Conservation (phyloP, 306 rosid species). For the Prunus dulcis region DNA sequence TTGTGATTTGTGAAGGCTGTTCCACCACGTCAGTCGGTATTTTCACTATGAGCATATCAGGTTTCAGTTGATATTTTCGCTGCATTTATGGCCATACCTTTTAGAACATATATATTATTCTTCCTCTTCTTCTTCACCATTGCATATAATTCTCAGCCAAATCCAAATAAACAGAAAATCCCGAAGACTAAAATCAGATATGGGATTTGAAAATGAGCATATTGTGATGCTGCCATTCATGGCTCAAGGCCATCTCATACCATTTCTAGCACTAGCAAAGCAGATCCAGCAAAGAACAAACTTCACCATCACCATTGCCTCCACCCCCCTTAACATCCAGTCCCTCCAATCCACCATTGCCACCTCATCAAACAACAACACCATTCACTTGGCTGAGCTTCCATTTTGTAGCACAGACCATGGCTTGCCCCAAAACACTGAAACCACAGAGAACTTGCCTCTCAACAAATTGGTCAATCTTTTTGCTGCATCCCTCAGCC, state of each 20-base stretch:
- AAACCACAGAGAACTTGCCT: conserved; percentile 56
- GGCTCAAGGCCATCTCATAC: conserved; percentile 74
- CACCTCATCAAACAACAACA: not conserved
- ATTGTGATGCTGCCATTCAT: conserved; percentile 61
- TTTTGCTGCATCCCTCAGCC: conserved; percentile 36
- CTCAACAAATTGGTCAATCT: conserved; percentile 12
- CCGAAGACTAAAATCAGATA: not conserved
- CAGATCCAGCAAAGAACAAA: conserved; percentile 33
- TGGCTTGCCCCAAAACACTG: conserved; percentile 54
- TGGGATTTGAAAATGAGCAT: conserved; percentile 9
- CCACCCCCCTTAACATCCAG: conserved; percentile 54
- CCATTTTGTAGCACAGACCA: conserved; percentile 36
- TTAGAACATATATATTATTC: not conserved
- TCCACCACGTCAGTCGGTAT: not conserved
- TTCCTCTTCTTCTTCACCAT: not conserved
- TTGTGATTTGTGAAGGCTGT: not conserved
- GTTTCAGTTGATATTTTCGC: too few relatives aligned
- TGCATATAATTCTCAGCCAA: not conserved
- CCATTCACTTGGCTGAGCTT: conserved; percentile 42
- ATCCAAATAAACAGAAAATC: not conserved
- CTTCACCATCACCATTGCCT: conserved; percentile 58
- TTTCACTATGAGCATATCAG: too few relatives aligned
- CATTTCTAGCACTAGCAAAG: conserved; percentile 58
- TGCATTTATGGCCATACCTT: too few relatives aligned
- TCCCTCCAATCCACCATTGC: conserved; percentile 46